These are phyloP conservation scores for Aspergillus caelatus DNA, from an alignment of 2,329 filamentous ascomycete species.

Conservation along the genomic window DNA sequence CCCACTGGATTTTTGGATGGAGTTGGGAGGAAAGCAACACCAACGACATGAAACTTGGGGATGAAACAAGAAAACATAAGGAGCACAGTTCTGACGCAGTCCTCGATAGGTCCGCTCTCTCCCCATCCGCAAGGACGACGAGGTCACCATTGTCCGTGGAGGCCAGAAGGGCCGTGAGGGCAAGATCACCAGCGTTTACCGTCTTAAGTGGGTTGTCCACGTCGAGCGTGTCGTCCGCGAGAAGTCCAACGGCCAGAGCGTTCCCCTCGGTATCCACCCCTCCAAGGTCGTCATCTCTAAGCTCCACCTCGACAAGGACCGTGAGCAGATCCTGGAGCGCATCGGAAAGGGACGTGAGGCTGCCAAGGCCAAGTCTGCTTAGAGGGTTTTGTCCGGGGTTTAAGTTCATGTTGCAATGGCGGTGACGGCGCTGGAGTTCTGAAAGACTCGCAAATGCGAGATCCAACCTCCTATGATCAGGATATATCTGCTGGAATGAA, in stretches of 20 bases:
- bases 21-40: slow-evolving; percentile 1
- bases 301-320: slow-evolving; percentile 77
- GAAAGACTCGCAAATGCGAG: slow-evolving; percentile 28
- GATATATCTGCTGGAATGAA: slow-evolving; percentile 30
- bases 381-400: slow-evolving; percentile 57
- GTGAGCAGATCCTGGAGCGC: slow-evolving; percentile 52
- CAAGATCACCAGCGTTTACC: slow-evolving; percentile 97
- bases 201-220: slow-evolving; percentile 94
- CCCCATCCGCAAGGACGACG: slow-evolving; percentile 96
- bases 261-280: slow-evolving; percentile 90
- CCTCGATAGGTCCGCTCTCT: slow-evolving; percentile 79
- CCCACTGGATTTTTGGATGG: background rate
- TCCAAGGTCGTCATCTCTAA: slow-evolving; percentile 98
- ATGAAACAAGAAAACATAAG: background rate
- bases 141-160: slow-evolving; percentile 90
- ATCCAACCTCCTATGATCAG: slow-evolving; percentile 26
- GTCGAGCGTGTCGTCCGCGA: slow-evolving; percentile 95
- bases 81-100: slow-evolving; percentile 9
- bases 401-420: slow-evolving; percentile 68
- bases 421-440: slow-evolving; percentile 31
- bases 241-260: slow-evolving; percentile 95
- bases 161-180: slow-evolving; percentile 97
- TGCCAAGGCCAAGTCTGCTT: slow-evolving; percentile 62
- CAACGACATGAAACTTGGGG: background rate
- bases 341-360: slow-evolving; percentile 52